phyloP scores from a whole-genome alignment of 345 rosid genomes.

The Erucastrum elatum region DNA sequence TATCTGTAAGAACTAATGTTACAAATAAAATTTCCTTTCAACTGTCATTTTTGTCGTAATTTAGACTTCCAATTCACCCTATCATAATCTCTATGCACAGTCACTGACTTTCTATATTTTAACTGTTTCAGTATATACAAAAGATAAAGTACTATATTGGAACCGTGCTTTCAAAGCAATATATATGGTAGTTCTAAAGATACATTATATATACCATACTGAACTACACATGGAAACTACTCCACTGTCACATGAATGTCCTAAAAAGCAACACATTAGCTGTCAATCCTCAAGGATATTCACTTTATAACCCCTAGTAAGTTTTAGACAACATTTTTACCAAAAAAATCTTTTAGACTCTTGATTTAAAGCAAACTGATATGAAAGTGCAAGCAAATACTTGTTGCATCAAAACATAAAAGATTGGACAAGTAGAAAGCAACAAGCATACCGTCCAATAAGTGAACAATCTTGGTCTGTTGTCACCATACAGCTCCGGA shows the following conservation, averaged over 20 bases:
- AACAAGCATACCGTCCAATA: slow-evolving; percentile 88
- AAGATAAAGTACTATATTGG: slow-evolving; percentile 4
- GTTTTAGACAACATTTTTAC: too few species aligned
- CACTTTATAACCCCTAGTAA: neutral
- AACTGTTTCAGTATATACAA: neutral
- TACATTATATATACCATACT: slow-evolving; percentile 30
- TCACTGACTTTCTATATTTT: slow-evolving; percentile 30
- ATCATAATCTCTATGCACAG: slow-evolving; percentile 5
- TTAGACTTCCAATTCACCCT: slow-evolving; percentile 18
- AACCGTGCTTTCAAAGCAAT: slow-evolving; percentile 29
- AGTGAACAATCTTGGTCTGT: slow-evolving; percentile 87
- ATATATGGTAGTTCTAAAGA: slow-evolving; percentile 10
- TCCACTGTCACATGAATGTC: slow-evolving; percentile 35
- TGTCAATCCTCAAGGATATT: neutral
- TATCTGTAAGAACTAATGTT: neutral
- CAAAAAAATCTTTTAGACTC: neutral
- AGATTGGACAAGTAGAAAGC: neutral
- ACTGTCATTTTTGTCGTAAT: neutral
- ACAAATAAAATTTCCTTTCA: neutral
- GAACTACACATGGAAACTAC: slow-evolving; percentile 30
- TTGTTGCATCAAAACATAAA: neutral
- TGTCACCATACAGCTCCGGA: slow-evolving; percentile 99
- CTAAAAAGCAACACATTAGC: slow-evolving; percentile 2
- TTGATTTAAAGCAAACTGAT: neutral
- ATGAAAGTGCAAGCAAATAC: neutral